Evolutionary conservation across 345 rosid species (phyloP).

Genomic region (Gossypium ekmanianum): DNA sequence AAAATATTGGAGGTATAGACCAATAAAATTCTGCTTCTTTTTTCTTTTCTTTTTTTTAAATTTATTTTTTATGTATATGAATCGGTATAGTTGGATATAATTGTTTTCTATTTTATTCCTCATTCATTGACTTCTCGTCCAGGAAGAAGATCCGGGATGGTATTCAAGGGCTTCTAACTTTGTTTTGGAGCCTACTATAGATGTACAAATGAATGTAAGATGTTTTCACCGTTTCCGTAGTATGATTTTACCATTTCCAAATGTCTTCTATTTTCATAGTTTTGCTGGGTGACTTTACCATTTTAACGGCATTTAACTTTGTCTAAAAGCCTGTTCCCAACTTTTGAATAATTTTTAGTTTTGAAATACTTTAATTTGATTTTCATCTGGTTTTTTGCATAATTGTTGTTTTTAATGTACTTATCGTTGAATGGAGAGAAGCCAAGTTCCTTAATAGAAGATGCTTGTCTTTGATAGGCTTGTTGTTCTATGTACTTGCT

Average conservation of each 20-base stretch:
- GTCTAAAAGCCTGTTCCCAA: not conserved
- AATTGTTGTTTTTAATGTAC: not conserved
- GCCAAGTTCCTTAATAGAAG: not conserved
- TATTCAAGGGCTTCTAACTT: slow-evolving; percentile 83
- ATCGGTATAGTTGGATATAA: slow-evolving; percentile 1
- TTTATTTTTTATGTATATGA: not conserved
- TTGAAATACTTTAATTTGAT: not conserved
- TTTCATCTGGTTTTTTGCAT: not conserved
- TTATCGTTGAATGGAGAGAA: not conserved
- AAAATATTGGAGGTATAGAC: slow-evolving; percentile 84
- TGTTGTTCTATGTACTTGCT: not conserved
- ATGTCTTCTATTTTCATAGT: not conserved
- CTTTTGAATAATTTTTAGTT: not conserved
- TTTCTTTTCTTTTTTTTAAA: not conserved
- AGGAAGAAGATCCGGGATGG: slow-evolving; percentile 99
- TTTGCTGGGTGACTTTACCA: not conserved
- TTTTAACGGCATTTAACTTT: not conserved
- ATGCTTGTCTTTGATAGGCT: not conserved
- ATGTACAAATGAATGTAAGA: slow-evolving; percentile 57
- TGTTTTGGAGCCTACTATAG: slow-evolving; percentile 61
- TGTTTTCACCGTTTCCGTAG: not conserved
- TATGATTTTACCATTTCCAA: not conserved
- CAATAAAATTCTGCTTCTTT: slow-evolving; percentile 18
- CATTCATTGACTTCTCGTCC: slow-evolving; percentile 10
- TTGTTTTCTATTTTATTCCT: not conserved